These are phyloP conservation scores for Protomyces pachydermus DNA, from an alignment of 1,139 yeast genomes.

Conservation along the genomic window DNA sequence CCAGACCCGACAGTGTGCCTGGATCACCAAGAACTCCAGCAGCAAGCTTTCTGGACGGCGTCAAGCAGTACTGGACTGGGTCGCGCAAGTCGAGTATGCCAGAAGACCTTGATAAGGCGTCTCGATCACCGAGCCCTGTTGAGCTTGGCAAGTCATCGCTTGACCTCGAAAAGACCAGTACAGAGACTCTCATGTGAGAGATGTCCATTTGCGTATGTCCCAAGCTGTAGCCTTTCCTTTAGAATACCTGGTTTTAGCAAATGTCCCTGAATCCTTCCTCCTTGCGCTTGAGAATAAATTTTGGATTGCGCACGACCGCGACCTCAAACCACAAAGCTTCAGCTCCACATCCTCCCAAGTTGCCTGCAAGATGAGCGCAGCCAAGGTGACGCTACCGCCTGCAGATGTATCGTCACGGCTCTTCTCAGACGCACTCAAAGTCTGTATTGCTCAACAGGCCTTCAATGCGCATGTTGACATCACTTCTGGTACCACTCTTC, in stretches of 20 bases:
- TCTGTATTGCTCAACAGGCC: slow-evolving; percentile 19
- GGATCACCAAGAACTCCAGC: slow-evolving; percentile 23
- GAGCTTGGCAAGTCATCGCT: slow-evolving; percentile 12
- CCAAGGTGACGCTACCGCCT: slow-evolving; percentile 1
- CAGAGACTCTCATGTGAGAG: slow-evolving; percentile 15
- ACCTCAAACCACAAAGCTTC: no score
- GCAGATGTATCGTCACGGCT: slow-evolving; percentile 7
- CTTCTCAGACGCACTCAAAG: slow-evolving; percentile 26
- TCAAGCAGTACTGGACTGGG: slow-evolving; percentile 21
- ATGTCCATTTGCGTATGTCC: background rate
- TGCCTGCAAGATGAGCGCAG: background rate
- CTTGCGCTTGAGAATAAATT: no score
- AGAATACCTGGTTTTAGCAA: no score
- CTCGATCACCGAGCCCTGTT: slow-evolving; percentile 21
- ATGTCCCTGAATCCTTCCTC: no score
- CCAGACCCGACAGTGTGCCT: slow-evolving; percentile 8
- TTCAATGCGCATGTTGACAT: slow-evolving; percentile 8
- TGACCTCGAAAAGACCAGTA: background rate
- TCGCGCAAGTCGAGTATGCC: slow-evolving; percentile 10
- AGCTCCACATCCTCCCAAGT: background rate
- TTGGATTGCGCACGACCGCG: no score
- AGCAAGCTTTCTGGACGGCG: slow-evolving; percentile 13
- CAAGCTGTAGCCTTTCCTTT: no score
- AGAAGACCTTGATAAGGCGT: background rate
- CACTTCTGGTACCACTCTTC: slow-evolving; percentile 1